Percentiles rank a stretch among this genome's conserved stretches.
Conservation (phyloP, 306 rosid genomes). For the Quercus suber region DNA sequence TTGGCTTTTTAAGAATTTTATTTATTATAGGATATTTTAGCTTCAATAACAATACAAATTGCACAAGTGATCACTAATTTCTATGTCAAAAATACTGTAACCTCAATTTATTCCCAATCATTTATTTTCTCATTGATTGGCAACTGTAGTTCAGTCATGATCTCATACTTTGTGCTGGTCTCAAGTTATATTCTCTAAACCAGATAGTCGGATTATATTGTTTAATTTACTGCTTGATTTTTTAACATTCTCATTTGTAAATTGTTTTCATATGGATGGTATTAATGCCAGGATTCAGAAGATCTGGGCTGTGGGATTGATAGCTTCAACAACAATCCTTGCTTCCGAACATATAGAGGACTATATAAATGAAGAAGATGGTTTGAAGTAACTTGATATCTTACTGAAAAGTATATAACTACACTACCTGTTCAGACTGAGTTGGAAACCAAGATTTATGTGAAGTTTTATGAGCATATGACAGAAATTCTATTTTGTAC, state of each 20-base stretch:
- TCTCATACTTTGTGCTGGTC: neutral
- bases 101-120: too few species aligned
- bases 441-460: conserved; percentile 28
- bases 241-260: neutral
- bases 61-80: too few species aligned
- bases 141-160: neutral
- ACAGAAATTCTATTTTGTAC: conserved; percentile 13
- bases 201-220: neutral
- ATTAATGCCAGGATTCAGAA: conserved; percentile 5
- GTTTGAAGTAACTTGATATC: conserved; percentile 4
- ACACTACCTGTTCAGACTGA: conserved; percentile 11
- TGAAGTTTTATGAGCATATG: conserved; percentile 28
- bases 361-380: neutral
- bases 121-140: neutral
- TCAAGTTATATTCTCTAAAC: neutral
- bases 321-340: neutral
- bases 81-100: too few species aligned
- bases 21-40: too few species aligned
- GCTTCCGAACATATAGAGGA: neutral
- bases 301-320: neutral
- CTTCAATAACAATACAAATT: too few species aligned
- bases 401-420: neutral
- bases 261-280: neutral
- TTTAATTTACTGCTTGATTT: neutral
- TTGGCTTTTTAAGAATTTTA: neutral